Percentiles rank a stretch among this genome's conserved stretches.
Evolutionary conservation across 768 basidiomycete genomes (phyloP).

Genomic region (Gloeostereum incarnatum): DNA sequence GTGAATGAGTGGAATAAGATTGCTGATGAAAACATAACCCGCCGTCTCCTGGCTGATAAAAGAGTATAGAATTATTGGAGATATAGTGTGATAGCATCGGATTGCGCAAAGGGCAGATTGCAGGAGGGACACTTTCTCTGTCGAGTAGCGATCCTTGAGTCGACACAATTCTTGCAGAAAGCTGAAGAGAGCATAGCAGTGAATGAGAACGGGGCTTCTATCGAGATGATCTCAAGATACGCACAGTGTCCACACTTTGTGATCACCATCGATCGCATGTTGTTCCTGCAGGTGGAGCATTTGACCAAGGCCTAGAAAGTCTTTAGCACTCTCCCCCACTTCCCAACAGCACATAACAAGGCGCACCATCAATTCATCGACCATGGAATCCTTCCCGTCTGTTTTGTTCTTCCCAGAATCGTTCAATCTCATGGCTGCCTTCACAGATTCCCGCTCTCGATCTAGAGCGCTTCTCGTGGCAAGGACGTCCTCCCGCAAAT

Average conservation of each 20-base stretch:
- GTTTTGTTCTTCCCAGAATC: slow-evolving; percentile 29
- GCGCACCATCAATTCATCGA: slow-evolving; percentile 55
- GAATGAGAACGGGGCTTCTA: neutral
- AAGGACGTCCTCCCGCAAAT: too few species aligned
- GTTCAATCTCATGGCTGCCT: too few species aligned
- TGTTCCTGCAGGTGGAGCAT: slow-evolving; percentile 79
- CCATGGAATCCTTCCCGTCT: slow-evolving; percentile 41
- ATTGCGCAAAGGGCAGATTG: slow-evolving; percentile 68
- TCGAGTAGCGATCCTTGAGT: slow-evolving; percentile 78
- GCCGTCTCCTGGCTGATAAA: too few species aligned
- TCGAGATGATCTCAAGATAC: slow-evolving; percentile 21
- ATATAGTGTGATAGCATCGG: slow-evolving; percentile 56
- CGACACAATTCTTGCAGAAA: slow-evolving; percentile 80
- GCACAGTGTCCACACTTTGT: slow-evolving; percentile 89
- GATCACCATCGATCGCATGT: slow-evolving; percentile 72
- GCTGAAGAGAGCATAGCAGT: slow-evolving; percentile 31
- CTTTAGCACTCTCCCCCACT: slow-evolving; percentile 3
- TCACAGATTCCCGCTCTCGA: too few species aligned
- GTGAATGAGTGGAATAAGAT: slow-evolving; percentile 9
- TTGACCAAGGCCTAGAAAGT: slow-evolving; percentile 61
- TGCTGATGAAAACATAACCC: too few species aligned
- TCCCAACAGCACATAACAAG: neutral
- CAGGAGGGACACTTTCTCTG: slow-evolving; percentile 95
- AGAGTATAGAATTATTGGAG: slow-evolving; percentile 27
- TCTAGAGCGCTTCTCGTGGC: too few species aligned